Base-by-base conservation (phyloP, 371 early-diverging fungal genomes). In the Conidiobolus coronatus region DNA sequence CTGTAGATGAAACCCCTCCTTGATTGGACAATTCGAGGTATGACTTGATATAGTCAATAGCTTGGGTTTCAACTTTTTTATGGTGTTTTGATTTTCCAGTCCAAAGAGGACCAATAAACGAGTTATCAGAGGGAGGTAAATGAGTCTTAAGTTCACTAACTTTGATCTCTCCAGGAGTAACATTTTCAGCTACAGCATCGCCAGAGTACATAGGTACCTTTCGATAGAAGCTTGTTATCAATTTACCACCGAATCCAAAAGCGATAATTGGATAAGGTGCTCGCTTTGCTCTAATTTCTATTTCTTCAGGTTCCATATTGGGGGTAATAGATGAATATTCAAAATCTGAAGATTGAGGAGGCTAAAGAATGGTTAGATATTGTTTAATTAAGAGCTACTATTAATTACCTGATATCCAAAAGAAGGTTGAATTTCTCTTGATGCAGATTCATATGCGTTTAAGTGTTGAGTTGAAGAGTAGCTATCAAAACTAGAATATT, bases 211-310 rank as follows among this genome's bases (percentile, higher is more conserved):
- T 72, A 54, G 72, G 77, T 4, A 78, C 75, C 4, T 68, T 64
- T 23, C 64, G 75, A 19, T 87, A 88, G 52, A 75, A 70, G 54
- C 77, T 77, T 14, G 73, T 63, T 40, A 83, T 59, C 22, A 90
- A 62, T 52, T 74, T 73, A 29, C 93, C 93, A 43, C 87, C 86
- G 65, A 88, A 82, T 14, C 89, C 87, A 60, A 86, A 86, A 0
- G 71, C 57, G 4, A 80, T 69, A 17, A 92, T 46, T 3, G 86
- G 81, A 47, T 75, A 73, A 4, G 55, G 45, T 45, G 23, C 23
- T 33, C 52, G 40, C 39, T 37, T 37, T 23, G 36, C 38, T 2
- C 40, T 19, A 3, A 8, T 29, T 4, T 47, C 48, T 15, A 21
- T 38, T 38, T 29, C 29, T 9, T 29, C 29, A 9, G 29, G 29